A percentile compares a stretch with the other conserved stretches of the same genome.
These are phyloP conservation scores for Bacidia rubella DNA, from an alignment of 495 filamentous ascomycete genomes.

Conservation along the genomic window DNA sequence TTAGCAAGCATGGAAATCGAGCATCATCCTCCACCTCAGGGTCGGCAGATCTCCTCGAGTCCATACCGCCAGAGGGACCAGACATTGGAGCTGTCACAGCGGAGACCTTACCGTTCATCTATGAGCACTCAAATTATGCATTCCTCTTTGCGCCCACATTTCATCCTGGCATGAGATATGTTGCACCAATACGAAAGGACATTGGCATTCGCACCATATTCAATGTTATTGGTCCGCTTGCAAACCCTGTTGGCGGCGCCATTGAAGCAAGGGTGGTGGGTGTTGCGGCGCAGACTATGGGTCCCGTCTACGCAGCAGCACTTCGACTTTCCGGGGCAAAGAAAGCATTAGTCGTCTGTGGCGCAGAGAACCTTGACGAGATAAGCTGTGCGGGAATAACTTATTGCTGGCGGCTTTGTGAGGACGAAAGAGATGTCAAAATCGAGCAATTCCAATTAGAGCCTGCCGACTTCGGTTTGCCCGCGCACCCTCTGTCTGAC, in stretches of 20 bases:
- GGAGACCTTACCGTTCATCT: conserved; percentile 52
- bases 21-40: conserved; percentile 94
- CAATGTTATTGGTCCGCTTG: conserved; percentile 85
- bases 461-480: conserved; percentile 75
- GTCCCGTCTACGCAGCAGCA: conserved; percentile 76
- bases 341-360: conserved; percentile 74
- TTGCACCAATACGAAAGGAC: conserved; percentile 66
- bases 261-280: conserved; percentile 86
- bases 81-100: conserved; percentile 60
- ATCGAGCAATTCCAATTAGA: conserved; percentile 62
- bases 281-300: conserved; percentile 74
- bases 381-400: conserved; percentile 77
- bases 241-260: conserved; percentile 67
- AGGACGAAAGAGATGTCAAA: conserved; percentile 30
- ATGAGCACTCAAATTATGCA: conserved; percentile 68
- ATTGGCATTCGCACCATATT: conserved; percentile 91
- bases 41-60: conserved; percentile 78
- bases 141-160: conserved; percentile 96
- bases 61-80: conserved; percentile 53
- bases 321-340: conserved; percentile 58
- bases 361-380: conserved; percentile 89
- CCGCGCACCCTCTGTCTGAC: conserved; percentile 53
- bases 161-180: conserved; percentile 83
- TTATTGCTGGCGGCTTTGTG: conserved; percentile 68
- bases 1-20: conserved; percentile 91